phyloP scores from a whole-genome alignment of 441 rosid genomes.

The California macrophylla region DNA sequence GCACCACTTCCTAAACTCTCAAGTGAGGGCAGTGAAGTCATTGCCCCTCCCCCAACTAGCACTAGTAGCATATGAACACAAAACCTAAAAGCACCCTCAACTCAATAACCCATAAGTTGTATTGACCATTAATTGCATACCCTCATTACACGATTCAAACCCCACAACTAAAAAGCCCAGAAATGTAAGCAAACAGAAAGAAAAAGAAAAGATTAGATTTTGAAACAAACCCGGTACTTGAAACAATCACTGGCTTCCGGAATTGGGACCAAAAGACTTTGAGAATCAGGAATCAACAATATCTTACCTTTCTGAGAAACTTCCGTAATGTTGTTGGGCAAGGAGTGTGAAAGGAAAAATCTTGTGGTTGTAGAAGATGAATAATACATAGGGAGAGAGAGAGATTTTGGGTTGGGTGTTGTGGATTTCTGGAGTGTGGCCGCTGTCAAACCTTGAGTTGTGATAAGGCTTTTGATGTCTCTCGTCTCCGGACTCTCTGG shows the following conservation, averaged over 20 bases:
- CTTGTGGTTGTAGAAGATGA: background rate
- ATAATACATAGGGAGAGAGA: background rate
- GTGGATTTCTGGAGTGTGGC: constrained; percentile 2
- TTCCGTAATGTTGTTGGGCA: constrained; percentile 3
- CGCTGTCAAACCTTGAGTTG: background rate
- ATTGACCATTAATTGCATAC: background rate
- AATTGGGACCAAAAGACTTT: background rate
- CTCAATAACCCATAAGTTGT: background rate
- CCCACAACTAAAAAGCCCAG: background rate
- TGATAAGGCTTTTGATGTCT: background rate
- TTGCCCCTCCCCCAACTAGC: constrained; percentile 47
- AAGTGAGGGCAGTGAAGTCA: constrained; percentile 68
- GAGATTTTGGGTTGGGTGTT: background rate
- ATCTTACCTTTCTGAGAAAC: background rate
- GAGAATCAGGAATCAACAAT: background rate
- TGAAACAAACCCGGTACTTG: background rate
- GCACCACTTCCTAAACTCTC: constrained; percentile 42
- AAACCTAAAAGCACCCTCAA: background rate
- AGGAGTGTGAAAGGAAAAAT: background rate
- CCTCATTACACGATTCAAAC: background rate
- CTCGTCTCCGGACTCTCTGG: too few relatives aligned
- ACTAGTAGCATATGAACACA: constrained; percentile 36
- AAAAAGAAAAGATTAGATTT: background rate
- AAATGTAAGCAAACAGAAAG: background rate
- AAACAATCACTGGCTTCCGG: background rate